Conservation (phyloP, 1,284 basidiomycete species). For the Sporisorium scitamineum region DNA sequence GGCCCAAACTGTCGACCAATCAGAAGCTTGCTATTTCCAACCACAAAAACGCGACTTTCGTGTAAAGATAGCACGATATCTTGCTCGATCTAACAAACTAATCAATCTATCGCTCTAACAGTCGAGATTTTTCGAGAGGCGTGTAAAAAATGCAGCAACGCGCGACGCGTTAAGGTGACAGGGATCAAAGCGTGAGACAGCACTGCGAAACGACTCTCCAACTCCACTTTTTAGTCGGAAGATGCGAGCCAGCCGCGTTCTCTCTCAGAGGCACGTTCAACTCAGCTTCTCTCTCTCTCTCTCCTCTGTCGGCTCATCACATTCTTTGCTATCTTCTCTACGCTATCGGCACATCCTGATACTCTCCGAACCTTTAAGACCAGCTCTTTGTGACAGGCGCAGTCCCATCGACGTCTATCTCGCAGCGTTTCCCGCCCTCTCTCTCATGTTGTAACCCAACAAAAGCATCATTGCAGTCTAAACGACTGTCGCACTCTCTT, state of each 20-base stretch:
- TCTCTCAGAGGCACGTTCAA: not conserved
- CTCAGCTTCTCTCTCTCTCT: constrained; percentile 5
- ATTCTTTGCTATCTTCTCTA: not conserved
- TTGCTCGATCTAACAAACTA: not conserved
- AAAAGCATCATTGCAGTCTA: constrained; percentile 1
- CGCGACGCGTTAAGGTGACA: constrained; percentile 28
- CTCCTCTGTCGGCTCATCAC: not conserved
- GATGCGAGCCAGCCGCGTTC: constrained; percentile 3
- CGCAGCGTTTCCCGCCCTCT: not conserved
- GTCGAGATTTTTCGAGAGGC: not conserved
- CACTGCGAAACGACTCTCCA: not conserved
- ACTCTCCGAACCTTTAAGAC: not conserved
- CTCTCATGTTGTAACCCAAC: constrained; percentile 6
- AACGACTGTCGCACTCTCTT: not conserved
- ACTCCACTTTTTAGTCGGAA: constrained; percentile 19
- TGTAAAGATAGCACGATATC: not conserved
- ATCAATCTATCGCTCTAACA: constrained; percentile 3
- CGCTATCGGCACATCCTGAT: not conserved
- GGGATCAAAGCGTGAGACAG: not conserved
- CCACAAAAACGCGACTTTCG: not conserved
- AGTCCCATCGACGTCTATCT: not conserved
- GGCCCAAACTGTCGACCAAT: constrained; percentile 22
- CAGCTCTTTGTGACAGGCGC: not conserved
- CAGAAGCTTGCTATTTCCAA: constrained; percentile 32
- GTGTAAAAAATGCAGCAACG: constrained; percentile 11